Conservation (phyloP, 768 basidiomycete species). For the Pisolithus sp. region DNA sequence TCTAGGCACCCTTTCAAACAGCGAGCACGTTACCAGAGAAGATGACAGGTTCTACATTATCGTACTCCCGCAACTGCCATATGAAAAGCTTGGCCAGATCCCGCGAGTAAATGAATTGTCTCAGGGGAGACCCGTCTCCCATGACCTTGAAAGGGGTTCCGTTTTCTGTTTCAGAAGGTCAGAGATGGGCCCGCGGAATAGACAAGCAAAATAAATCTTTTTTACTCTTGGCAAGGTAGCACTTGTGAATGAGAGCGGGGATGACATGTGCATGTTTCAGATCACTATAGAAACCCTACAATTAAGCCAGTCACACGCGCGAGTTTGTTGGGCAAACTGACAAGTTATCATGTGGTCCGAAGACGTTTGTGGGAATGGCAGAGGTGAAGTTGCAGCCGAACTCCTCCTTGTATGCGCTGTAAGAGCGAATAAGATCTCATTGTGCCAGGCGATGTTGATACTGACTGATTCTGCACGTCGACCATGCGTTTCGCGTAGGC, state of each 20-base stretch:
- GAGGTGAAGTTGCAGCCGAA: slow-evolving; percentile 94
- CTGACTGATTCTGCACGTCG: slow-evolving; percentile 90
- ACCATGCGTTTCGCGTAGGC: slow-evolving; percentile 95
- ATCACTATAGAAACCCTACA: slow-evolving; percentile 46
- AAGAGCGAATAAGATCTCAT: neutral
- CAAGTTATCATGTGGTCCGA: slow-evolving; percentile 95
- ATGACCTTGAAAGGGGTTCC: slow-evolving; percentile 80
- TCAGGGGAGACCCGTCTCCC: slow-evolving; percentile 85
- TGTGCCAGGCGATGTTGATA: neutral
- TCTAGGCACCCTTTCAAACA: neutral
- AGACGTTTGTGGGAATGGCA: slow-evolving; percentile 97
- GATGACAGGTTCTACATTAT: slow-evolving; percentile 89
- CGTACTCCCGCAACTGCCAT: slow-evolving; percentile 86
- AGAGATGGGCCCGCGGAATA: neutral
- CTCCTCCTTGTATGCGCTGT: slow-evolving; percentile 91
- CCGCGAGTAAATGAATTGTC: slow-evolving; percentile 97
- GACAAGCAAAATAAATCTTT: slow-evolving; percentile 2
- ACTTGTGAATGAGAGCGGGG: slow-evolving; percentile 89
- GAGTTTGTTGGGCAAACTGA: slow-evolving; percentile 24
- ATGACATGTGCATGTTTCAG: slow-evolving; percentile 91
- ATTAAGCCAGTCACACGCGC: neutral
- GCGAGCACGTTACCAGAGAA: slow-evolving; percentile 56
- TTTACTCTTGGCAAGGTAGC: slow-evolving; percentile 84
- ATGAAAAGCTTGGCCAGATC: slow-evolving; percentile 95
- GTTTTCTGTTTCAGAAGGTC: slow-evolving; percentile 45